A percentile compares a stretch with the other conserved stretches of the same genome.
Conservation (phyloP, 1,284 basidiomycete genomes). For the Gymnopus androsaceus region DNA sequence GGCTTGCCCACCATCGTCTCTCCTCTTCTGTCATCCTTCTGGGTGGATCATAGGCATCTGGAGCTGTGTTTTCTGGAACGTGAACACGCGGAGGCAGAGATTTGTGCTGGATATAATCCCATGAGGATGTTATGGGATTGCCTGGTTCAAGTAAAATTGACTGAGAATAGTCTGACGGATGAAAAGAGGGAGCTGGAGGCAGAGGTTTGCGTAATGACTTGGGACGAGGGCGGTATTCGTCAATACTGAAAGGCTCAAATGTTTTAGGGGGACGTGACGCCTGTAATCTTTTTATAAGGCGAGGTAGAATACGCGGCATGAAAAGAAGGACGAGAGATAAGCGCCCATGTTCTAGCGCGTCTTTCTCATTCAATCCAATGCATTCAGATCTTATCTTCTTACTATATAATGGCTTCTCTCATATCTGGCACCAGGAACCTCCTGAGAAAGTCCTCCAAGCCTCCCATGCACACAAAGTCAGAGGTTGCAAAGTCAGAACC, state of each 20-base stretch:
- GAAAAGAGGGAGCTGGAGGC: constrained; percentile 44
- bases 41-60: constrained; percentile 37
- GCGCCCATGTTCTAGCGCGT: no score
- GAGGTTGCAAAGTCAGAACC: constrained; percentile 33
- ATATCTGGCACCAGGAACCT: constrained; percentile 38
- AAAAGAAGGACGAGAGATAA: no score
- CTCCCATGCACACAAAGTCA: constrained; percentile 15
- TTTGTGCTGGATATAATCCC: constrained; percentile 55
- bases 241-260: constrained; percentile 12
- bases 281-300: constrained; percentile 14
- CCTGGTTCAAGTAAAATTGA: constrained; percentile 58
- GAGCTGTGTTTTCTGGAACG: constrained; percentile 28
- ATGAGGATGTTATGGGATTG: constrained; percentile 54
- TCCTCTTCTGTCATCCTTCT: constrained; percentile 65
- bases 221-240: constrained; percentile 35
- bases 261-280: background rate
- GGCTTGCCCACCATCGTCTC: constrained; percentile 67
- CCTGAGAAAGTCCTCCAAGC: constrained; percentile 35
- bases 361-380: no score
- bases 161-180: constrained; percentile 40
- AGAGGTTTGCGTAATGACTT: constrained; percentile 41
- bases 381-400: background rate
- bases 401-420: constrained; percentile 23
- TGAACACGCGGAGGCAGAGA: constrained; percentile 49
- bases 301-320: constrained; percentile 20